A percentile compares a stretch with the other conserved stretches of the same genome.
phyloP scores from a whole-genome alignment of 805 yeast genomes.

The Lachancea sp. region DNA sequence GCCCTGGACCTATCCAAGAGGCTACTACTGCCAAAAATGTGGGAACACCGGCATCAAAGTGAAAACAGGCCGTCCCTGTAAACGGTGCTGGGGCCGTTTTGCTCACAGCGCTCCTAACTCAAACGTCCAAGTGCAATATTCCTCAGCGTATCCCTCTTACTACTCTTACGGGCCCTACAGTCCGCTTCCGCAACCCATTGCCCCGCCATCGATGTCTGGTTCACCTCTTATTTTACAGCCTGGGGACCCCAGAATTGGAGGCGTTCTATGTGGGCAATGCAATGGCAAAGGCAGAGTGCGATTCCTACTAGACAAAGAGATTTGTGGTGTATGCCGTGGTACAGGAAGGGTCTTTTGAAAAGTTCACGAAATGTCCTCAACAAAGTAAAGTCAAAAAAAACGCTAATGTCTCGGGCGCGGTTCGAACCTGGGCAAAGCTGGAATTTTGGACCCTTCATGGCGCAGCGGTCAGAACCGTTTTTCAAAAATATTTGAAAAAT shows the following conservation, averaged over 20 bases:
- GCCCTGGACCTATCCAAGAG: slow-evolving; percentile 63
- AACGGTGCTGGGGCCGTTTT: slow-evolving; percentile 62
- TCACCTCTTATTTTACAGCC: slow-evolving; percentile 43
- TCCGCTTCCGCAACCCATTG: not conserved
- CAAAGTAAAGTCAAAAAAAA: too few species aligned
- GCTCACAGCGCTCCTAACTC: slow-evolving; percentile 35
- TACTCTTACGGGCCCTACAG: not conserved
- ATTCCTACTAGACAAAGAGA: slow-evolving; percentile 53
- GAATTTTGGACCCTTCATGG: too few species aligned
- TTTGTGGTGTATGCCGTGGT: slow-evolving; percentile 62
- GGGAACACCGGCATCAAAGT: slow-evolving; percentile 60
- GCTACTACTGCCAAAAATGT: slow-evolving; percentile 61
- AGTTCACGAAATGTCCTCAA: too few species aligned
- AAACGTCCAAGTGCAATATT: slow-evolving; percentile 3
- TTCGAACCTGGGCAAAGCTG: too few species aligned
- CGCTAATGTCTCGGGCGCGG: too few species aligned
- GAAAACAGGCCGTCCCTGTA: slow-evolving; percentile 60
- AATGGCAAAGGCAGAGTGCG: slow-evolving; percentile 54
- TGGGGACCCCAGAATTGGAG: slow-evolving; percentile 77
- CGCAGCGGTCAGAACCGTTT: too few species aligned
- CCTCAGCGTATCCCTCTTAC: not conserved
- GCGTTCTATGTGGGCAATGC: slow-evolving; percentile 65
- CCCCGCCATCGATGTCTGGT: not conserved
- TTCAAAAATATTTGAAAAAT: too few species aligned
- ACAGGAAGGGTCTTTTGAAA: slow-evolving; percentile 49